Base-by-base conservation (phyloP, 2,329 filamentous ascomycete genomes). In the Xylaria digitata region DNA sequence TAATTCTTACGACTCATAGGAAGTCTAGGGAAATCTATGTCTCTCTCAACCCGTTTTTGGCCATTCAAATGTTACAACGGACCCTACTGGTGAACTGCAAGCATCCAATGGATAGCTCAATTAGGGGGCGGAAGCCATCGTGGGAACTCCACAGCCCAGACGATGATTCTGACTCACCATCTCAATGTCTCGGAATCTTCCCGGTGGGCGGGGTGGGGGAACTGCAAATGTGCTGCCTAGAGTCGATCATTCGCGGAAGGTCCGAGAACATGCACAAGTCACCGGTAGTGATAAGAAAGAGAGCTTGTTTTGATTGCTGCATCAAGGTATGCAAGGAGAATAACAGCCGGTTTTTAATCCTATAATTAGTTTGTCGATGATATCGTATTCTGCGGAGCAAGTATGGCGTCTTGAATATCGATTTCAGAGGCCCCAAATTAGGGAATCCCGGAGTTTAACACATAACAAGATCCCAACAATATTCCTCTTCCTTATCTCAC, bases 201-300 rank as follows among this genome's bases (percentile, higher is more conserved):
- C 52, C 53, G 19, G 26, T 50, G 17, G 37, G n/a, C 11, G 45
- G 53, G 6, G 13, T 52, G 2, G 17, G 13, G 46, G 23, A 42
- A 26, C 46, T 63, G 37, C 61, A 63, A 17, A 37, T 53, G 30
- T 57, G 46, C 30, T 57, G 45, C 34, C 40, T 58, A 2, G 43
- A 15, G 15, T 21, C 21, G 1, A 21, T 21, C 6, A 17, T 3
- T 15, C 1, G 1, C 8, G 0, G 21, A 3, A 13, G 1, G 13
- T 15, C 1, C 8, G 37, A 13, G 2, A 13, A 15, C 11, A 40
- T 13, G 7, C 4, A 7, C 8, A 5, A 2, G 8, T 8, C n/a
- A 6, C 2, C 6, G 11, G 50, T 23, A 15, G n/a, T 23, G n/a
- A 53, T 53, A 19, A 32, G 50, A 15, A n/a, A 15, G n/a, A 40